phyloP scores from a whole-genome alignment of 441 rosid genomes.

The Croton setiger region DNA sequence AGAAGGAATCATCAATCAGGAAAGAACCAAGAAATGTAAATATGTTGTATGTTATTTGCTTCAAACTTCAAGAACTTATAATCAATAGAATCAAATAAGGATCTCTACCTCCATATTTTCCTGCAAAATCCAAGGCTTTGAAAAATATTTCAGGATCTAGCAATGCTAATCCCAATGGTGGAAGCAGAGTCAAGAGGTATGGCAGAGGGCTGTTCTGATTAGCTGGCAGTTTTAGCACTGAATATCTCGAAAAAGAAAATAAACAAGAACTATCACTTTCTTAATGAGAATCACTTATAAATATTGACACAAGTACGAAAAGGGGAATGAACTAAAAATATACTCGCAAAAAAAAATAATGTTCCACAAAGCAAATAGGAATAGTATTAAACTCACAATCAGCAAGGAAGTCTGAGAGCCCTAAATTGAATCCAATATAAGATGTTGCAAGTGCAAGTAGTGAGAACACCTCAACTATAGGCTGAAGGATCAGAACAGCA shows the following conservation, averaged over 20 bases:
- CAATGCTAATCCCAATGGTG: slow-evolving; percentile 63
- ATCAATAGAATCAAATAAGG: background rate
- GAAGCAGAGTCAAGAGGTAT: slow-evolving; percentile 73
- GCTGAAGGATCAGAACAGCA: slow-evolving; percentile 45
- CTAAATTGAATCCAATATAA: slow-evolving; percentile 79
- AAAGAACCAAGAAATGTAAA: background rate
- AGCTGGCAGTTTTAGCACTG: slow-evolving; percentile 72
- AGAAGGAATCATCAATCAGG: background rate
- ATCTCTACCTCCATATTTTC: slow-evolving; percentile 80
- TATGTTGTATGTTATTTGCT: background rate
- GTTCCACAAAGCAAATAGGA: background rate
- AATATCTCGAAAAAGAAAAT: slow-evolving; percentile 5
- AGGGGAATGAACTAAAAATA: background rate
- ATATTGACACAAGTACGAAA: too few relatives aligned
- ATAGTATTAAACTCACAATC: slow-evolving; percentile 56
- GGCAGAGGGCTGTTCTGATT: slow-evolving; percentile 58
- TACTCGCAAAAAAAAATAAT: background rate
- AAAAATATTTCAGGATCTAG: slow-evolving; percentile 92
- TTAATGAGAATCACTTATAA: too few relatives aligned
- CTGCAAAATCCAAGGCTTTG: slow-evolving; percentile 93
- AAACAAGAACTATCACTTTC: slow-evolving; percentile 1
- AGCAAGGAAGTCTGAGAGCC: slow-evolving; percentile 87
- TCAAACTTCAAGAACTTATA: too few relatives aligned
- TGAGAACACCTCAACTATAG: slow-evolving; percentile 77
- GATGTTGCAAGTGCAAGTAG: slow-evolving; percentile 91